Evolutionary conservation across 2,329 filamentous ascomycete genomes (phyloP).

Genomic region (Colletotrichum caudatum): DNA sequence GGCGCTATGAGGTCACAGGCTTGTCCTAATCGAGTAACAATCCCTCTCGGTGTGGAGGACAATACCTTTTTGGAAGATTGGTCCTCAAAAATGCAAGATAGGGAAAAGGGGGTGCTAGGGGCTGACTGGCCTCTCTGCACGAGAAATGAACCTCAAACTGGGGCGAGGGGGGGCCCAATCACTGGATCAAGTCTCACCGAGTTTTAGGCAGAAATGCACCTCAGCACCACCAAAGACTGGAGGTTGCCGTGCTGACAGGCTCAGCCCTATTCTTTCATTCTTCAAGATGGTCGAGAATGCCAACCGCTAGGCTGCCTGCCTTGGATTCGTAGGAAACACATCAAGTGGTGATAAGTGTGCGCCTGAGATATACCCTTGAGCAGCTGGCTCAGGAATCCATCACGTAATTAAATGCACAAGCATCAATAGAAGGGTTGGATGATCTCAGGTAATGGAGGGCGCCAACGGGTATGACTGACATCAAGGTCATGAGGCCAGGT

Average conservation of each 20-base stretch:
- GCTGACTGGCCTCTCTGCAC: too few relatives aligned
- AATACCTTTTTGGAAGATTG: background rate
- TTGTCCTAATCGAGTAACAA: background rate
- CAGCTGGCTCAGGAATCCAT: background rate
- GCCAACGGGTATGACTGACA: background rate
- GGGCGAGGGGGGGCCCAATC: background rate
- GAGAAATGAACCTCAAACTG: constrained; percentile 11
- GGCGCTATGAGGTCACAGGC: background rate
- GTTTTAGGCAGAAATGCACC: constrained; percentile 16
- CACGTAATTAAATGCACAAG: background rate
- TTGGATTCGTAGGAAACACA: background rate
- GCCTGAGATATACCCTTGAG: background rate
- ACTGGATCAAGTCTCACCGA: constrained; percentile 4
- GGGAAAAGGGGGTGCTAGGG: too few relatives aligned
- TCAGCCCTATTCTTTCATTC: background rate
- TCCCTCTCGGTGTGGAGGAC: background rate
- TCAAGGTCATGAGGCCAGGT: background rate
- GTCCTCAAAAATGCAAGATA: background rate
- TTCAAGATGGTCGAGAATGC: background rate
- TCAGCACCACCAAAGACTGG: background rate
- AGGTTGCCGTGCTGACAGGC: background rate
- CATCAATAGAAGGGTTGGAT: too few relatives aligned
- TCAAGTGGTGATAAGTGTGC: background rate
- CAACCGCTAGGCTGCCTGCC: background rate
- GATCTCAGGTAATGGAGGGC: background rate